Conservation (phyloP, 139 green algal species). For the Chlorella sp. region DNA sequence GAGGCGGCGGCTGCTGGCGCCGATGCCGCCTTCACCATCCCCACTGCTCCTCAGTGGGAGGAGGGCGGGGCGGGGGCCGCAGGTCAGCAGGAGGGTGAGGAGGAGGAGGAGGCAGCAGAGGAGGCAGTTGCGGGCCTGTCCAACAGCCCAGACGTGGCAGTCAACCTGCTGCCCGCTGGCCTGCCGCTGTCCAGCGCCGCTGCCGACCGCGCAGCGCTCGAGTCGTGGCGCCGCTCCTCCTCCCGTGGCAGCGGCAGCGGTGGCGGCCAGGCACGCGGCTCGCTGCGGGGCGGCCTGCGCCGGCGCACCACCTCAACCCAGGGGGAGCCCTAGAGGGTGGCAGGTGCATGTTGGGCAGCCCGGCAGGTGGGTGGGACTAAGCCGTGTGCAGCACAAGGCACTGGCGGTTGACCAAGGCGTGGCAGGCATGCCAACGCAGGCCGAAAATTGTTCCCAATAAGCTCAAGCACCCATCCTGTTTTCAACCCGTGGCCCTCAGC, state of each 20-base stretch:
- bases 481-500: no score
- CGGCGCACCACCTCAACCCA: slow-evolving; percentile 21
- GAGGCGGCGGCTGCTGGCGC: background rate
- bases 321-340: background rate
- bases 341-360: background rate
- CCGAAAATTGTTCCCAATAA: no score
- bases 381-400: no score
- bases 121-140: no score
- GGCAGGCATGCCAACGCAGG: no score
- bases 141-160: background rate
- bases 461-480: no score
- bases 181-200: background rate
- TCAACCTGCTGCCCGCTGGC: background rate
- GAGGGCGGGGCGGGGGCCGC: background rate
- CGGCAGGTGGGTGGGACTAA: no score
- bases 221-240: no score
- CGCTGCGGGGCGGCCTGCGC: background rate
- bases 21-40: background rate
- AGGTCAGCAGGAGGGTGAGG: background rate
- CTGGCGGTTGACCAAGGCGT: no score
- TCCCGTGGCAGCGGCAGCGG: background rate
- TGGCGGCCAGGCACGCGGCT: background rate
- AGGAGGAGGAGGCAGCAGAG: background rate
- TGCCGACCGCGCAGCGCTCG: background rate
- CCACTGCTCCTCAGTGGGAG: background rate